Evolutionary conservation across 495 filamentous ascomycete genomes (phyloP).

Genomic region (Lasiosphaeris hirsuta): DNA sequence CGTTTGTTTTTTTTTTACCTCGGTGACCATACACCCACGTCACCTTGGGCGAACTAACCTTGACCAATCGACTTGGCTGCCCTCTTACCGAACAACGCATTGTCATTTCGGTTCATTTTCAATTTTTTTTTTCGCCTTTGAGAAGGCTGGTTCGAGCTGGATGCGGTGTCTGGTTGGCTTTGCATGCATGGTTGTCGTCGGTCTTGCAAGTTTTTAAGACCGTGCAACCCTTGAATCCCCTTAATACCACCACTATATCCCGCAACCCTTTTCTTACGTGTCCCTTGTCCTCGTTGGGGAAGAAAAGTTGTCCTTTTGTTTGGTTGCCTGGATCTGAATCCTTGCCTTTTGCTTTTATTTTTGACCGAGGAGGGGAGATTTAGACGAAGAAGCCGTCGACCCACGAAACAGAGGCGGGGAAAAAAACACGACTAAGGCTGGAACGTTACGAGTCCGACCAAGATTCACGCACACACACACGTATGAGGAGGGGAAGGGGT

Average conservation of each 20-base stretch:
- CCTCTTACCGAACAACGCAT: no score
- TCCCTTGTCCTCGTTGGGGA: background rate
- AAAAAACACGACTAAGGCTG: constrained; percentile 3
- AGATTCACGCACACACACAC: background rate
- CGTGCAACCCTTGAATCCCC: constrained; percentile 12
- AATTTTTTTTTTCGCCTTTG: constrained; percentile 5
- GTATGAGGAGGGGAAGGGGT: background rate
- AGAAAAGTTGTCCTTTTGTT: constrained; percentile 7
- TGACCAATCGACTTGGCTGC: no score
- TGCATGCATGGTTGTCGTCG: constrained; percentile 23
- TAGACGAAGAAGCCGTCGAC: constrained; percentile 1
- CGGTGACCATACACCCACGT: no score
- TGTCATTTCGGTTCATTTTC: constrained; percentile 3
- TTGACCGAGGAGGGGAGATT: background rate
- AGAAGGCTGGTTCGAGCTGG: constrained; percentile 19
- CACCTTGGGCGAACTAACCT: no score
- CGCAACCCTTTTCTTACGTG: constrained; percentile 1
- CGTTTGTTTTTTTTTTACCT: no score
- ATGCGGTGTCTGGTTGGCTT: constrained; percentile 29
- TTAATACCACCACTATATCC: constrained; percentile 14
- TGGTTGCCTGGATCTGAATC: background rate
- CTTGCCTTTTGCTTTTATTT: background rate
- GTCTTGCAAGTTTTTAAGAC: constrained; percentile 2
- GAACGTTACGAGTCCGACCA: constrained; percentile 7
- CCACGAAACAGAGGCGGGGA: background rate